Conservation (phyloP, 176 grass and related monocot genomes). For the Phragmites australis region DNA sequence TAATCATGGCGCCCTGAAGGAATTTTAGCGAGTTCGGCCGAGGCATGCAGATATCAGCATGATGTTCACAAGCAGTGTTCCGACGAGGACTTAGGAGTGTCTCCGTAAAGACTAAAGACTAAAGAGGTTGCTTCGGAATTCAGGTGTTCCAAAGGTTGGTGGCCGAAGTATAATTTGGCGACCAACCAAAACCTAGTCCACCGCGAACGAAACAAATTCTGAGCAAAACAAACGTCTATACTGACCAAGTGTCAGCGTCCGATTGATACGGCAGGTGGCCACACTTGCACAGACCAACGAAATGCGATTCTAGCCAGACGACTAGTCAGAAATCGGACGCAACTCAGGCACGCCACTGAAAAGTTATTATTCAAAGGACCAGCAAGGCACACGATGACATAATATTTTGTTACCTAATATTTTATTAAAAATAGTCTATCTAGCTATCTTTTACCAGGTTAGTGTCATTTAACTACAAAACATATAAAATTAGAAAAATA, state of each 20-base stretch:
- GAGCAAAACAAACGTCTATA: not conserved
- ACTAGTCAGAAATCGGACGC: not conserved
- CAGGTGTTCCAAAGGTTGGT: constrained; percentile 1
- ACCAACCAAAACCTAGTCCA: constrained; percentile 29
- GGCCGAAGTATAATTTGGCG: not conserved
- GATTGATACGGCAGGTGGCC: not conserved
- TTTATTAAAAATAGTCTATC: too few relatives aligned
- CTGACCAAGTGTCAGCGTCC: not conserved
- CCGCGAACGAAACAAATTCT: not conserved
- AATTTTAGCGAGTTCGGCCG: not conserved
- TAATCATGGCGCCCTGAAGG: not conserved
- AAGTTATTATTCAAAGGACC: too few relatives aligned
- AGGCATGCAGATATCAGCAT: not conserved
- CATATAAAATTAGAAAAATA: too few relatives aligned
- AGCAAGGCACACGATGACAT: too few relatives aligned
- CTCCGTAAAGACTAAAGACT: not conserved
- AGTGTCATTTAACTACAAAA: too few relatives aligned
- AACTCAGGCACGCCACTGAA: not conserved
- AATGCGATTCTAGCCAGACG: not conserved
- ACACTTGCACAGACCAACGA: not conserved
- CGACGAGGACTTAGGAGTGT: too few relatives aligned
- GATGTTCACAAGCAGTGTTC: not conserved
- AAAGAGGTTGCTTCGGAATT: not conserved
- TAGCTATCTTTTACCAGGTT: too few relatives aligned
- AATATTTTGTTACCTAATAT: too few relatives aligned